Evolutionary conservation across 768 basidiomycete genomes (phyloP), one percentile per base, ranked within the genome.

Genomic region (Coprinopsis sp.): DNA sequence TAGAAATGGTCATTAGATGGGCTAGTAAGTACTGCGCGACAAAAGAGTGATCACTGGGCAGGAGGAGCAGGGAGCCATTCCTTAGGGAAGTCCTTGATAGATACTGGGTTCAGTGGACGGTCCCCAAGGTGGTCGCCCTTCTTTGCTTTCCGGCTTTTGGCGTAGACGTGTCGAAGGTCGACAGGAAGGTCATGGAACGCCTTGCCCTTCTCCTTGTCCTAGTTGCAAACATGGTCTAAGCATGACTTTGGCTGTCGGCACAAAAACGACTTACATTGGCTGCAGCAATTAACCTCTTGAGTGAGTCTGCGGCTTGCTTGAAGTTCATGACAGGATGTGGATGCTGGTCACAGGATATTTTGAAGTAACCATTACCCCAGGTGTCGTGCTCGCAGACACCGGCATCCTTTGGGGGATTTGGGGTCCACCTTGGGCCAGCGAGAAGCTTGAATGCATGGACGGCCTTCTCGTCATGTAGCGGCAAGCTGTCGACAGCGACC

Each of bases 331-430:
- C 73, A 2, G 83, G 78, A 54, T 79, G 73, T 6, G 83, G 81
- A 64, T 91, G 95, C 64, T 87, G 80, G 57, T 97, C 94, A 59
- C 89, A 92, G 1, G 87, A 77, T 51, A 98, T 87, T 69, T 93
- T 93, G 65, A 99, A 72, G 66, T 79, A 94, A 3, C 94, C 94
- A 47, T 90, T 77, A 42, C 74, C 71, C 62, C 73, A 78, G 8
- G 60, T 64, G 37, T 71, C 71, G 33, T 76, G 63, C 8, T 63
- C 63, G 37, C 69, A 70, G 19, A 82, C 64, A 2, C 91, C 90
- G 27, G 82, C 76, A 53, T 89, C 82, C 13, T 74, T 66, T 2
- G 87, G 88, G 19, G 87, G 81, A 27, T 78, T 72, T 13, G 79
- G 81, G 6, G 84, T 78, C 92, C 91, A 98, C 47, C 95, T 73